Evolutionary conservation across 169 alveolate species (phyloP).

Genomic region (Eimeria acervulina): DNA sequence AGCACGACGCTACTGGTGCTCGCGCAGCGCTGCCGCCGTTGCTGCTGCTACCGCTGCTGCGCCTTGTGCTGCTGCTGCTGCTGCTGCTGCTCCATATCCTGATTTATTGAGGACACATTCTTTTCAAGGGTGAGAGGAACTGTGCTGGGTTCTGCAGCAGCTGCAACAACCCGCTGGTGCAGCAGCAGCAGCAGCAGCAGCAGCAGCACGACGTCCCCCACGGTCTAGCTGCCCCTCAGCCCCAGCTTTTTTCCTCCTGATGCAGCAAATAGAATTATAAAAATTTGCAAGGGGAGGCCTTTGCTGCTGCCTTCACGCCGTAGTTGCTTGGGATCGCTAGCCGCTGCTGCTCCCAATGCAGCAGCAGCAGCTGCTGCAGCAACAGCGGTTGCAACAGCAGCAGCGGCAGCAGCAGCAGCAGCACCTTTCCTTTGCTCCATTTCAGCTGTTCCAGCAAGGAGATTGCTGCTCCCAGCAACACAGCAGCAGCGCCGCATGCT

Average conservation of each 20-base stretch:
- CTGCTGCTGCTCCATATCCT: background rate
- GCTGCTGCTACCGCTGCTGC: conserved; percentile 62
- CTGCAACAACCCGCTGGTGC: background rate
- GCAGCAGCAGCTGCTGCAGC: background rate
- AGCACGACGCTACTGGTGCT: conserved; percentile 78
- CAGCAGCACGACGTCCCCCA: conserved; percentile 19
- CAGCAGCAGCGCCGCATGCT: conserved; percentile 26
- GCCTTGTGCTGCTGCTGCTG: conserved; percentile 18
- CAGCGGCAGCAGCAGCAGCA: conserved; percentile 26
- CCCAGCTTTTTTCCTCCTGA: background rate
- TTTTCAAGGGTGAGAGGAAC: background rate
- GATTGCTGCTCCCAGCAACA: background rate
- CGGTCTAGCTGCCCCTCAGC: conserved; percentile 10
- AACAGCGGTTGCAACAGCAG: background rate
- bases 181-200: conserved; percentile 23
- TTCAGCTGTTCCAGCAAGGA: background rate
- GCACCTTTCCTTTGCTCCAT: background rate
- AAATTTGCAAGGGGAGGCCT: background rate
- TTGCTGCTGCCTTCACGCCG: background rate
- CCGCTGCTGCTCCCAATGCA: background rate
- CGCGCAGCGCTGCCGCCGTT: conserved; percentile 74
- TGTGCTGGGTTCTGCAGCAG: background rate
- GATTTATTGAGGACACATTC: background rate
- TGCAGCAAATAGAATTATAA: background rate
- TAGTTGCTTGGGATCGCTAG: background rate